Percentiles rank a stretch among this genome's conserved stretches.
Conservation (phyloP, 1,139 yeast species). For the Kodamaea sp. region DNA sequence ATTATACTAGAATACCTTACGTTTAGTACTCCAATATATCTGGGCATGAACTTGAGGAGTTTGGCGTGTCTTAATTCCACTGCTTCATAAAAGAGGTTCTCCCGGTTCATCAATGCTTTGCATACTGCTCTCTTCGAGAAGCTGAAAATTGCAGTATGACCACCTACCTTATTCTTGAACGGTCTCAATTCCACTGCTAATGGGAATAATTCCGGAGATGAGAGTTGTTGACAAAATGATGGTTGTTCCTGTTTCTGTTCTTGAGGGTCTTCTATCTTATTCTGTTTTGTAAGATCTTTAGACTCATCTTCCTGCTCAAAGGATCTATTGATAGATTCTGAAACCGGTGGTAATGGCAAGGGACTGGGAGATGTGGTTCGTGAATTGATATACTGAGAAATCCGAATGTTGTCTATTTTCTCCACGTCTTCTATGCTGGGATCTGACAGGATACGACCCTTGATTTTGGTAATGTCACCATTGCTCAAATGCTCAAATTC, state of each 20-base stretch:
- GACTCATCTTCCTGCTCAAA: not conserved
- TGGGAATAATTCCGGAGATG: constrained; percentile 43
- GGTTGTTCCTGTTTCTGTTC: not conserved
- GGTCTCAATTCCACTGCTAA: constrained; percentile 84
- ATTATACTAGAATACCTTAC: constrained; percentile 70
- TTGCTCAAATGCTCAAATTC: constrained; percentile 36
- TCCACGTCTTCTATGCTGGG: constrained; percentile 3
- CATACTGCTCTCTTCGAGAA: constrained; percentile 94
- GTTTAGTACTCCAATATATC: constrained; percentile 88
- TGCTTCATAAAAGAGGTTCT: constrained; percentile 87
- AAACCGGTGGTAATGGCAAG: not conserved
- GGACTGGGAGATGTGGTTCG: constrained; percentile 7
- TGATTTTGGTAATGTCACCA: constrained; percentile 34
- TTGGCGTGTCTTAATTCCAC: constrained; percentile 78
- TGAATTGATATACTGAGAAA: constrained; percentile 7
- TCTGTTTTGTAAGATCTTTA: not conserved
- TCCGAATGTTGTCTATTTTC: constrained; percentile 5
- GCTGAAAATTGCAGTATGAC: constrained; percentile 94
- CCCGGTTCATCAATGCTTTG: constrained; percentile 86
- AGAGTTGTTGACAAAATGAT: not conserved
- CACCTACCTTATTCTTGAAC: constrained; percentile 92
- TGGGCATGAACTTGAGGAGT: constrained; percentile 82
- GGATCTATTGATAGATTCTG: not conserved
- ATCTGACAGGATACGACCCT: constrained; percentile 2
- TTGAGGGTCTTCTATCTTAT: not conserved